These are phyloP conservation scores for Cyclocybe aegerita DNA, from an alignment of 768 basidiomycete species.

Conservation along the genomic window DNA sequence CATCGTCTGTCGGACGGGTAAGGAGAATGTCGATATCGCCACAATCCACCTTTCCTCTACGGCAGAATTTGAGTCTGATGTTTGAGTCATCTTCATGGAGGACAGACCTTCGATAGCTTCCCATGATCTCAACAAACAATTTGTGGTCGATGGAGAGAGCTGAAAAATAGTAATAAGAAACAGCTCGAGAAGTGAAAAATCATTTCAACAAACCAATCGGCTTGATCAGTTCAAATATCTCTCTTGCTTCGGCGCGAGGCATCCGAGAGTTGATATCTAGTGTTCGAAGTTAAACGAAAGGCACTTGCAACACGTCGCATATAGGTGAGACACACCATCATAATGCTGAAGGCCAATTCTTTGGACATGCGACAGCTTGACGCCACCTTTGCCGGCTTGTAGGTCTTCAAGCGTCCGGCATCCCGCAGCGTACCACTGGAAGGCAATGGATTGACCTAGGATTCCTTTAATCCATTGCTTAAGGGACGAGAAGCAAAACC, in stretches of 20 bases:
- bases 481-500: not conserved
- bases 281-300: not conserved
- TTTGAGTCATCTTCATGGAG: not conserved
- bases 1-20: slow-evolving; percentile 71
- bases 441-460: slow-evolving; percentile 63
- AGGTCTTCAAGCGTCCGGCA: slow-evolving; percentile 81
- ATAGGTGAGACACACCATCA: slow-evolving; percentile 46
- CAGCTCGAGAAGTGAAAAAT: not conserved
- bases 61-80: slow-evolving; percentile 2
- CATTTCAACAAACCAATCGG: slow-evolving; percentile 50
- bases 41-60: slow-evolving; percentile 75
- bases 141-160: slow-evolving; percentile 71
- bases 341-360: slow-evolving; percentile 69
- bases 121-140: slow-evolving; percentile 85
- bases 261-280: slow-evolving; percentile 86
- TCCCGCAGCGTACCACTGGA: slow-evolving; percentile 73
- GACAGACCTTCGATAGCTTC: slow-evolving; percentile 76
- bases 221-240: slow-evolving; percentile 72
- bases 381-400: slow-evolving; percentile 51
- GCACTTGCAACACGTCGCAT: not conserved
- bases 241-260: slow-evolving; percentile 76
- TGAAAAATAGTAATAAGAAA: slow-evolving; percentile 22
- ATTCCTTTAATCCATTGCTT: not conserved
- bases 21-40: slow-evolving; percentile 94
- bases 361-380: slow-evolving; percentile 60